Base-by-base conservation (phyloP, 2,329 filamentous ascomycete genomes). In the Pseudogymnoascus sp. region DNA sequence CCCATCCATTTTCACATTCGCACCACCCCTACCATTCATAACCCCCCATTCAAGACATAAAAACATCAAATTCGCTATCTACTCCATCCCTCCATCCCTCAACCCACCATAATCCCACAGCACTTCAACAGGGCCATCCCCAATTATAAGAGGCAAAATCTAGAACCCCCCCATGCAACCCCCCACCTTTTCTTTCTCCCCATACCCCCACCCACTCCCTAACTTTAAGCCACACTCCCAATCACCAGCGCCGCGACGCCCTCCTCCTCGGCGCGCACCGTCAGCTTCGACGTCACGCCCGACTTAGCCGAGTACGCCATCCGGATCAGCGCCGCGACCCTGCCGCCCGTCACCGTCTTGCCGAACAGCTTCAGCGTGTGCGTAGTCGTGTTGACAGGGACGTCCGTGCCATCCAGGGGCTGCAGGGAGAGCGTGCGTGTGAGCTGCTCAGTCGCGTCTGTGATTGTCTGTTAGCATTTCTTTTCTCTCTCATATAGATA, bases 351-450 rank as follows among this genome's bases (percentile, higher is more conserved):
- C 67, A 97, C 88, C 47, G 91, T 96, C 86, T 97, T 97, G 74
- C 95, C 95, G 75, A 97, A 89, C 36, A 99, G 82, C 79, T 96
- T 97, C 74, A 99, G 87, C 3, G 92, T 93, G 76, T 99, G 95
- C 67, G 93, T 97, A 65, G 87, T 93, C 72, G 88, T 88, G 73
- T 88, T 96, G 69, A 96, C 82, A 0, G 91, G 89, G 40, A 99
- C 87, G 69, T 99, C 95, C 33, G 90, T 96, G 70, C 93, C 95
- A 71, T 99, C 95, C 53, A 99, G 83, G 11, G 95, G 91, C 76
- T 97, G 95, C 72, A 99, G 82, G 33, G 91, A 96, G 26, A 99
- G 83, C 0, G 89, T 83, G 76, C 92, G 90, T 72, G 90, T 84
- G 65, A 99, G 83, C 79, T 95, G 87, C 76, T 97, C 93, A 53